phyloP scores from a whole-genome alignment of 805 yeast species.

The Candida cerambycidarum region DNA sequence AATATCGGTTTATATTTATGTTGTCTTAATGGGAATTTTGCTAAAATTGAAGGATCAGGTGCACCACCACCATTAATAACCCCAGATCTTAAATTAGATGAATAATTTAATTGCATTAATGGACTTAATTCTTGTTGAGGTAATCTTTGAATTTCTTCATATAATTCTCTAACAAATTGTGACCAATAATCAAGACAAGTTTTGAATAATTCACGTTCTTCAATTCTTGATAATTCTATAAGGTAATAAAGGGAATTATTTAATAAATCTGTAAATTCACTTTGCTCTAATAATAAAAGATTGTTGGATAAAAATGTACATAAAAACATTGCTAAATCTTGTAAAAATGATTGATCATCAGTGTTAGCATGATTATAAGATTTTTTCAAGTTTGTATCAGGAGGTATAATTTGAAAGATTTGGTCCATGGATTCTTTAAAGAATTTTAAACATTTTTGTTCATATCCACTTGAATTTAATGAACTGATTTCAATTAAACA shows the following conservation, averaged over 20 bases:
- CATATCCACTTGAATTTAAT: conserved; percentile 53
- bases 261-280: conserved; percentile 51
- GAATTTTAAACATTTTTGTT: conserved; percentile 60
- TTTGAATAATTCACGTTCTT: conserved; percentile 94
- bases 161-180: conserved; percentile 76
- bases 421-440: conserved; percentile 75
- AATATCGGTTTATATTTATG: conserved; percentile 78
- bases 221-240: conserved; percentile 81
- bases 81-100: conserved; percentile 27
- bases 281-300: conserved; percentile 57
- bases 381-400: conserved; percentile 64
- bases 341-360: conserved; percentile 88
- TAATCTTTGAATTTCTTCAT: conserved; percentile 78
- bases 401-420: conserved; percentile 68
- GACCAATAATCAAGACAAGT: conserved; percentile 96
- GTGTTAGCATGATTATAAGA: conserved; percentile 76
- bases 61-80: conserved; percentile 68
- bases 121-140: conserved; percentile 75
- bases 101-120: conserved; percentile 62
- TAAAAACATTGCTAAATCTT: conserved; percentile 91
- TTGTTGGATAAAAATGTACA: conserved; percentile 82
- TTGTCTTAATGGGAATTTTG: conserved; percentile 80
- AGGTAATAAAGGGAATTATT: conserved; percentile 76
- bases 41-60: conserved; percentile 74
- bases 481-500: conserved; percentile 90